phyloP scores from a whole-genome alignment of 495 filamentous ascomycete species.

The Staphylotrichum longicolle region DNA sequence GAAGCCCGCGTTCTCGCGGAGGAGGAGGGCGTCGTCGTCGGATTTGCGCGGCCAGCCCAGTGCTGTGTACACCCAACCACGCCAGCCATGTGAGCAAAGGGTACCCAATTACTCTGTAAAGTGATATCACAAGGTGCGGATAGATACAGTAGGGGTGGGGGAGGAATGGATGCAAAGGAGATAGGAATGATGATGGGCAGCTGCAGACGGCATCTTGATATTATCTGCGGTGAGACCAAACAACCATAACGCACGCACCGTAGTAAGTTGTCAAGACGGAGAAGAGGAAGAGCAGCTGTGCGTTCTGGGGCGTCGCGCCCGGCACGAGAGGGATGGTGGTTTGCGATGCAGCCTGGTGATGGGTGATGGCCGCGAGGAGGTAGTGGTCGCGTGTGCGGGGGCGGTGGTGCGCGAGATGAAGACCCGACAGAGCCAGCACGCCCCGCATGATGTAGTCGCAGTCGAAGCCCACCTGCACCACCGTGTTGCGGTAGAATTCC shows the following conservation, averaged over 20 bases:
- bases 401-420: slow-evolving; percentile 7
- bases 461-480: slow-evolving; percentile 5
- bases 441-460: slow-evolving; percentile 6
- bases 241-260: no score
- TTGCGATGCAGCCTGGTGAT: slow-evolving; percentile 4
- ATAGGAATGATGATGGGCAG: no score
- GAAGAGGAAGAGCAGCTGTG: slow-evolving; percentile 1
- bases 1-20: slow-evolving; percentile 2
- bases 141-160: no score
- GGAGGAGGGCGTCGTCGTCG: neutral
- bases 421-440: neutral
- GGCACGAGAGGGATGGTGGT: slow-evolving; percentile 1
- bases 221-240: no score
- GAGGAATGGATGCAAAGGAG: neutral
- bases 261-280: slow-evolving; percentile 5
- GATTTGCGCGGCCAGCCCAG: slow-evolving; percentile 4
- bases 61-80: neutral
- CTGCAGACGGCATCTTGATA: no score
- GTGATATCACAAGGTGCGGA: no score
- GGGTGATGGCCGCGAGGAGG: slow-evolving; percentile 1
- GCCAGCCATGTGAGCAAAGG: neutral
- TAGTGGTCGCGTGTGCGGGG: slow-evolving; percentile 2
- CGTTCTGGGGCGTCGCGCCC: neutral
- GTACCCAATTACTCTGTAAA: no score
- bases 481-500: neutral